A percentile compares a stretch with the other conserved stretches of the same genome.
Evolutionary conservation across 305 asterid genomes (phyloP).

Genomic region (Galium porrigens): DNA sequence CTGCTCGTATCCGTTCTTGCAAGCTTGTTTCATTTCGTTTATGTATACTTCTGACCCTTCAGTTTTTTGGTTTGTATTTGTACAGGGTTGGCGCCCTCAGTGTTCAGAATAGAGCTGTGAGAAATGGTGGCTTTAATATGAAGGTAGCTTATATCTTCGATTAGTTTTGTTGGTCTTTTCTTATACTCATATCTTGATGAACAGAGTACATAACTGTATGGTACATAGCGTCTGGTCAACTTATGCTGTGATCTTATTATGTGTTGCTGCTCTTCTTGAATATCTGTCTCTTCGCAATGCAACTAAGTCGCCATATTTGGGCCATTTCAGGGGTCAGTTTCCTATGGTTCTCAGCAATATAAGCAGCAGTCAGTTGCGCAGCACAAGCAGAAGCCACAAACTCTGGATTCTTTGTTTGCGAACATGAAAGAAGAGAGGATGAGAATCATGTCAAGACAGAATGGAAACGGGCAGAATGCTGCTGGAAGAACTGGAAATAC

Average conservation of each 20-base stretch:
- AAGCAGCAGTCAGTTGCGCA: constrained; percentile 21
- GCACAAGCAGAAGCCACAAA: constrained; percentile 50
- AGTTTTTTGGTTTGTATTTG: constrained; percentile 22
- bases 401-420: constrained; percentile 71
- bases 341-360: constrained; percentile 13
- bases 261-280: too few relatives aligned
- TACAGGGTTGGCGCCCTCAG: constrained; percentile 41
- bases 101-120: constrained; percentile 35
- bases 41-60: constrained; percentile 13
- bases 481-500: not conserved
- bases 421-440: constrained; percentile 75
- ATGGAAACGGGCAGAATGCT: not conserved
- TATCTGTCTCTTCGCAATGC: not conserved
- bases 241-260: not conserved
- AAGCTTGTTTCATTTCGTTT: constrained; percentile 16
- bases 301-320: not conserved
- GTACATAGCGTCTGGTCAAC: constrained; percentile 4
- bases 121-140: constrained; percentile 32
- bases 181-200: not conserved
- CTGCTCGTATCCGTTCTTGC: constrained; percentile 11
- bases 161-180: not conserved
- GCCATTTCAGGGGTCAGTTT: not conserved
- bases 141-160: constrained; percentile 31
- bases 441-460: constrained; percentile 25
- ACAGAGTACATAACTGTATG: not conserved